Base-by-base conservation (phyloP, 805 yeast genomes). In the Saccharomycopsis fibuligera region DNA sequence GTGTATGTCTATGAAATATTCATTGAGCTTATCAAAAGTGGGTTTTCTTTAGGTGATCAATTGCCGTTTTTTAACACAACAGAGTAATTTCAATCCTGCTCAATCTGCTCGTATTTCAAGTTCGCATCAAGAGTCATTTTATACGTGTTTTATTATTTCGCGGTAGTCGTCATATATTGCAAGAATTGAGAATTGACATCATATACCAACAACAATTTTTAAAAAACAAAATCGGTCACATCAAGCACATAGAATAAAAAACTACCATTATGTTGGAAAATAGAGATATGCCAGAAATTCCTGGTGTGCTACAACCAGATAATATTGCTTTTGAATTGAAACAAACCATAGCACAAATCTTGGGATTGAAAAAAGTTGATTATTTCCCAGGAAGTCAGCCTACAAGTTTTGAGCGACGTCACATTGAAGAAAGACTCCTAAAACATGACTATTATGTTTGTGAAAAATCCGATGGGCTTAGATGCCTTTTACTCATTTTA, bases 371-470 rank as follows among this genome's bases (percentile, higher is more conserved):
- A 29, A 73, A 75, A 36, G 69, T 74, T 5, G 47, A 42, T 16
- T 57, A 65, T 1, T 90, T 90, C 58, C 95, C 96, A 2, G 97
- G 99, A 0, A 82, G 96, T 1, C 99, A 95, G 65, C 99, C 99
- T 0, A 86, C 91, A 2, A 86, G 96, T 23, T 90, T 93, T 61
- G 81, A 86, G 38, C 72, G 87, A 48, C 68, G 73, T 30, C 96
- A 91, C 65, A 69, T 93, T 22, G 62, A 62, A 3, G 77, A 78
- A 41, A 77, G 80, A 30, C 68, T 93, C 42, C 62, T 74, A 60
- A 66, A 73, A 2, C 80, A 81, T 50, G 98, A 95, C 59, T 93
- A 90, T 61, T 82, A 81, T 56, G 99, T 93, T 0, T 95, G 99
- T 68, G 99, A 93, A 60, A 93, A 93, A 62, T 79, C 93, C 0